A percentile compares a stretch with the other conserved stretches of the same genome.
These are phyloP conservation scores for Nannizzia gypsea DNA, from an alignment of 2,329 filamentous ascomycete genomes.

Conservation along the genomic window DNA sequence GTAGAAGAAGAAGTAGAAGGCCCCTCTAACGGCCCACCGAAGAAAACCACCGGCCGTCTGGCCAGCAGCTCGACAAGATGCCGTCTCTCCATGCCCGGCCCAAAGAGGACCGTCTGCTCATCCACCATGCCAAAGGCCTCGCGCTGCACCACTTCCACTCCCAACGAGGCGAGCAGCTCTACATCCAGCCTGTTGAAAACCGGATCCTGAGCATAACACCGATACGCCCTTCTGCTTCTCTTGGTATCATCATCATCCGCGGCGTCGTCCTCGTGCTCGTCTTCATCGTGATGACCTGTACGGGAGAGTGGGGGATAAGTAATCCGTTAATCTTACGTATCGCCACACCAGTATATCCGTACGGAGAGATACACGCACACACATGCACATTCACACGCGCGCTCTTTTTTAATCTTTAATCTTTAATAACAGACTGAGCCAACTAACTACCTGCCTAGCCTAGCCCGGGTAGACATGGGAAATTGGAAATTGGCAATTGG, in stretches of 20 bases:
- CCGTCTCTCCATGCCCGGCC: slow-evolving; percentile 45
- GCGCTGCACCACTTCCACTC: slow-evolving; percentile 31
- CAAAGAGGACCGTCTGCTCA: slow-evolving; percentile 45
- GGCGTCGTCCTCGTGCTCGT: no score
- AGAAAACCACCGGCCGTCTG: slow-evolving; percentile 41
- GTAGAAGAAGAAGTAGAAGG: neutral
- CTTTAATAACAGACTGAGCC: no score
- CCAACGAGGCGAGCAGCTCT: slow-evolving; percentile 25
- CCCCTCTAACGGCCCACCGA: slow-evolving; percentile 40
- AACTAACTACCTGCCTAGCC: no score
- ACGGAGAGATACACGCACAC: neutral
- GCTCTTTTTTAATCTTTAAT: no score
- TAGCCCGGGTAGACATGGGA: neutral
- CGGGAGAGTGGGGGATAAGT: neutral
- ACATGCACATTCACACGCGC: no score
- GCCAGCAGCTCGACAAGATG: slow-evolving; percentile 42
- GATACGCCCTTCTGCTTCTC: slow-evolving; percentile 22
- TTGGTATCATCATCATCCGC: no score
- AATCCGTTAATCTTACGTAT: neutral
- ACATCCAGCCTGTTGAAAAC: slow-evolving; percentile 39
- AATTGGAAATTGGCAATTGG: no score
- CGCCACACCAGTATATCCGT: no score
- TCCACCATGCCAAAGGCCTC: slow-evolving; percentile 43
- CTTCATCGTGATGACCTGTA: no score
- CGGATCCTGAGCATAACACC: slow-evolving; percentile 43